Evolutionary conservation across 2,329 filamentous ascomycete species (phyloP), one percentile per base, ranked within the genome.

Genomic region (Paramyrothecium sp.): DNA sequence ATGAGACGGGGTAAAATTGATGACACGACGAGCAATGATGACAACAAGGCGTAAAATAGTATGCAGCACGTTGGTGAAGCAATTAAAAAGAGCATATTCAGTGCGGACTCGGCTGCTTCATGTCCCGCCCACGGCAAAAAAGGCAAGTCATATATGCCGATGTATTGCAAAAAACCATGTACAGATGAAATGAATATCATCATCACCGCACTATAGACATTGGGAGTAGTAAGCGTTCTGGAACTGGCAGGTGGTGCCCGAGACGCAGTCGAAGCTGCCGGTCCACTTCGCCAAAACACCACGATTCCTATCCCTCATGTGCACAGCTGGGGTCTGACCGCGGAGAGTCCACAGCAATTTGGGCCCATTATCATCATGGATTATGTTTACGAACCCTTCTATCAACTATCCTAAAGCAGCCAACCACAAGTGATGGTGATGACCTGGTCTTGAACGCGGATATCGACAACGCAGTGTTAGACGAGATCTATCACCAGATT

Each of bases 291-390:
- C 49, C 49, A 70, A 51, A 58, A 68, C 7, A 73, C 68, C 33
- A 68, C 59, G 2, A 71, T 74, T n/a, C 68, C 69, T 11, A 17
- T 74, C 26, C 70, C 67, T 21, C 55, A 41, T 41, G 47, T 73
- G 21, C 58, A 49, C 26, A 53, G 56, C 54, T 70, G 67, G 69
- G 68, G 70, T 17, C 33, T 69, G 0, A 64, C 69, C 20, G 53
- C 51, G 3, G 66, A 72, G 11, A 70, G 70, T 51, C 69, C 67
- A n/a, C 61, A 59, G 7, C 60, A 69, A 20, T 54, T 73, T 3
- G 69, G 68, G 5, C 71, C 70, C 3, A 73, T 69, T 20, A 73
- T 70, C 2, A 67, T 72, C 17, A 69, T 69, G 66, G 68, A 73
- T 41, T 72, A 58, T 54, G 57, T 72, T 8, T 60, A 70, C 69